These are phyloP conservation scores for Trichophyton benhamiae DNA, from an alignment of 2,329 filamentous ascomycete species.

Conservation along the genomic window DNA sequence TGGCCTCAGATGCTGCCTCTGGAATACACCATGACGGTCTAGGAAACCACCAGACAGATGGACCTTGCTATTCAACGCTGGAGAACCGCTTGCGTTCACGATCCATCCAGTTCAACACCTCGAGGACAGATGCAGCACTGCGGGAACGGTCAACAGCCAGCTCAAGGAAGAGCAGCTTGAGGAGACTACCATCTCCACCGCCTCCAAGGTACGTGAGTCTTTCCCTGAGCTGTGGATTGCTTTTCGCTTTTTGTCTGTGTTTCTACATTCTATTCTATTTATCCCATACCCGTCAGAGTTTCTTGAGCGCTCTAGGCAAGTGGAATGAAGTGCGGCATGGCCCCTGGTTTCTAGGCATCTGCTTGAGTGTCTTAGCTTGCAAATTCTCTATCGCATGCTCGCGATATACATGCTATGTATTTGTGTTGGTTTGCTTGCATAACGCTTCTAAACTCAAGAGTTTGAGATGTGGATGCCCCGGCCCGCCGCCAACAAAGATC, in stretches of 20 bases:
- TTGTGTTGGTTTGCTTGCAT: background rate
- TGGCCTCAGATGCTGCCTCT: conserved; percentile 11
- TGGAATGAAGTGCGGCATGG: background rate
- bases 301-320: background rate
- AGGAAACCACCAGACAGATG: conserved; percentile 9
- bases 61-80: conserved; percentile 13
- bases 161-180: conserved; percentile 18
- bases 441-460: background rate
- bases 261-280: background rate
- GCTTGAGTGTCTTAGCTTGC: too few species aligned
- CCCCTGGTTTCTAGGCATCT: background rate
- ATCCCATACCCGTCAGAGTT: background rate
- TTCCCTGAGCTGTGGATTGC: background rate
- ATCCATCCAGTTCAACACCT: conserved; percentile 31
- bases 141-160: conserved; percentile 19
- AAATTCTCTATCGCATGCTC: too few species aligned
- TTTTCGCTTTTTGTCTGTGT: background rate
- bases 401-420: background rate
- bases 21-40: conserved; percentile 7
- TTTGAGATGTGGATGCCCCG: background rate
- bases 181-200: conserved; percentile 26
- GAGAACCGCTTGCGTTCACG: conserved; percentile 21
- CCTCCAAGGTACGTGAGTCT: conserved; percentile 27
- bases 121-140: conserved; percentile 20
- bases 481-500: background rate